Evolutionary conservation across 106 monocot species (phyloP).

Genomic region (Iris macrosiphon): DNA sequence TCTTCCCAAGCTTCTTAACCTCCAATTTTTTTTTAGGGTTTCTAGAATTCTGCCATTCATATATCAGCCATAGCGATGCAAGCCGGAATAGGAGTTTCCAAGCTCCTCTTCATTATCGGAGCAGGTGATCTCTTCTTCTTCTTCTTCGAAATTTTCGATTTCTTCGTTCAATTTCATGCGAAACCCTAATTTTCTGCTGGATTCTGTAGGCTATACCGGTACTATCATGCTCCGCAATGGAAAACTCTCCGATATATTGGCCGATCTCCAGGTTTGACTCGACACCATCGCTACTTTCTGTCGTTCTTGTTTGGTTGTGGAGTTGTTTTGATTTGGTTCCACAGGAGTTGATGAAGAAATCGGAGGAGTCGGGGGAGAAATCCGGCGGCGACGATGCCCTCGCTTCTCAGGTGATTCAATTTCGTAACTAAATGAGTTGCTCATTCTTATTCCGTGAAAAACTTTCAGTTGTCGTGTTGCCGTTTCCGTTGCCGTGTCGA

Average conservation of each 20-base stretch:
- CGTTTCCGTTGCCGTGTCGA: too few relatives aligned
- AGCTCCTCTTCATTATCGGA: constrained; percentile 44
- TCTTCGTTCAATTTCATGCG: background rate
- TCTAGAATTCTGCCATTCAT: too few relatives aligned
- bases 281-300: too few relatives aligned
- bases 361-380: too few relatives aligned
- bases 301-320: background rate
- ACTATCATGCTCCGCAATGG: constrained; percentile 60
- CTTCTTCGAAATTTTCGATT: background rate
- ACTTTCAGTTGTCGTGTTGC: too few relatives aligned
- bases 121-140: constrained; percentile 35
- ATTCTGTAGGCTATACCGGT: constrained; percentile 39
- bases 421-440: too few relatives aligned
- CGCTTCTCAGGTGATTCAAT: too few relatives aligned
- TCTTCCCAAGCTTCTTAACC: too few relatives aligned
- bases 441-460: too few relatives aligned
- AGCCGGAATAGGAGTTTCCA: constrained; percentile 63
- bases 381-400: too few relatives aligned
- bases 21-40: too few relatives aligned
- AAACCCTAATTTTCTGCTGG: constrained; percentile 2
- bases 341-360: too few relatives aligned
- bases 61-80: constrained; percentile 70
- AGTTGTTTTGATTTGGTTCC: background rate
- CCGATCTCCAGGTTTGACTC: constrained; percentile 61
- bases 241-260: constrained; percentile 48